phyloP scores from a whole-genome alignment of 306 rosid genomes.

The Trifolium fragiferum region DNA sequence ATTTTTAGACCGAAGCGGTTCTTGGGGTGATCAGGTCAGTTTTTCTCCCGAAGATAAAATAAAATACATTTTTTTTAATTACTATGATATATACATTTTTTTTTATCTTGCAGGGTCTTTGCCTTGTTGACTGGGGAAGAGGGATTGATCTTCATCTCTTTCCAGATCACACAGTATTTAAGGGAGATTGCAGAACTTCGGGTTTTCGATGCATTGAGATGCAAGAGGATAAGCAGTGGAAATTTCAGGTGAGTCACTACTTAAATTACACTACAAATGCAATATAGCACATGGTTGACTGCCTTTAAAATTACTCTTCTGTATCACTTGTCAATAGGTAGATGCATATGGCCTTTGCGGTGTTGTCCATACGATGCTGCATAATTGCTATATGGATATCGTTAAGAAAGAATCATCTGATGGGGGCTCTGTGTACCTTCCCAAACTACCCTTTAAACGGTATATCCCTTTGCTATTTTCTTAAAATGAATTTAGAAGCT shows the following conservation, averaged over 20 bases:
- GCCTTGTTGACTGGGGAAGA: slow-evolving; percentile 99
- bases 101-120: slow-evolving; percentile 73
- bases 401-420: slow-evolving; percentile 71
- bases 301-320: slow-evolving; percentile 28
- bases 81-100: slow-evolving; percentile 29
- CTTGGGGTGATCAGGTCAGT: slow-evolving; percentile 85
- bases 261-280: slow-evolving; percentile 26
- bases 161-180: slow-evolving; percentile 67
- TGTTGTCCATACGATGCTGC: slow-evolving; percentile 82
- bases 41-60: slow-evolving; percentile 33
- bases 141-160: slow-evolving; percentile 86
- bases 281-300: slow-evolving; percentile 22
- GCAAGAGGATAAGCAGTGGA: slow-evolving; percentile 85
- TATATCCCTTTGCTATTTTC: slow-evolving; percentile 33
- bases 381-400: slow-evolving; percentile 74
- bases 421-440: slow-evolving; percentile 63
- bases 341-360: slow-evolving; percentile 87
- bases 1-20: slow-evolving; percentile 65
- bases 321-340: slow-evolving; percentile 58
- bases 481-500: slow-evolving; percentile 28
- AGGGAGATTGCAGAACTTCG: slow-evolving; percentile 87
- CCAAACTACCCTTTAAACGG: slow-evolving; percentile 79
- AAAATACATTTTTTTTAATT: slow-evolving; percentile 28
- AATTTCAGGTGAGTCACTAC: slow-evolving; percentile 69
- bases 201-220: slow-evolving; percentile 95